phyloP scores from a whole-genome alignment of 805 yeast genomes.

The Candida sonorensis region DNA sequence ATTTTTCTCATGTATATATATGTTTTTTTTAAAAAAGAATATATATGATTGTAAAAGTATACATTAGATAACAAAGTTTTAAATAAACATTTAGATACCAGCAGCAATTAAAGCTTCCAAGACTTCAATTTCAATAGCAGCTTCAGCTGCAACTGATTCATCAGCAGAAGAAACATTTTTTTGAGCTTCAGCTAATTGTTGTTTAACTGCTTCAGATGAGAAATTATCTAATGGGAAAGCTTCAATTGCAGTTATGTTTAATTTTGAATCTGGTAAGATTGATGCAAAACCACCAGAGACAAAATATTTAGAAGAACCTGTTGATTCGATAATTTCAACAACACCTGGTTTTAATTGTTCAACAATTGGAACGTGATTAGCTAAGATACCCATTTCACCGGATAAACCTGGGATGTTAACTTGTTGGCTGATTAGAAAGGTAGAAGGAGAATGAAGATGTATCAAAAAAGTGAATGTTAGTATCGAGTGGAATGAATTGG shows the following conservation, averaged over 20 bases:
- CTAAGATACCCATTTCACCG: constrained; percentile 95
- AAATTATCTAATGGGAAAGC: constrained; percentile 89
- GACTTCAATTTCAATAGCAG: constrained; percentile 91
- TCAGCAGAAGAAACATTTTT: constrained; percentile 81
- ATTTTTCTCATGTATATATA: no score
- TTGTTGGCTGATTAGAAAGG: no score
- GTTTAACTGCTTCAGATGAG: constrained; percentile 70
- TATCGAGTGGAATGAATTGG: neutral
- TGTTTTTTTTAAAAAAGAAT: neutral
- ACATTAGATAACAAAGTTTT: neutral
- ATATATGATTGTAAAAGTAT: neutral
- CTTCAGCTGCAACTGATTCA: constrained; percentile 88
- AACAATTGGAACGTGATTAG: constrained; percentile 95
- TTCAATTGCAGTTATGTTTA: constrained; percentile 89
- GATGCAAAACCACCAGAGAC: constrained; percentile 96
- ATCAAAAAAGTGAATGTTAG: constrained; percentile 3
- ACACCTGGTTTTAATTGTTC: constrained; percentile 97
- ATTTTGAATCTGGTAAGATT: constrained; percentile 87
- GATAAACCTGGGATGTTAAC: constrained; percentile 94
- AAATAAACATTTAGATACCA: constrained; percentile 21
- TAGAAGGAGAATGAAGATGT: no score
- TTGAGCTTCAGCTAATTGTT: constrained; percentile 87
- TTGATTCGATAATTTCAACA: constrained; percentile 79
- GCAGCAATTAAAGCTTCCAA: constrained; percentile 87
- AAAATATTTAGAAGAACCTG: constrained; percentile 72